Percentiles rank a stretch among this genome's conserved stretches.
Evolutionary conservation across 1,284 basidiomycete species (phyloP).

Genomic region (Macrocystidia cucumis): DNA sequence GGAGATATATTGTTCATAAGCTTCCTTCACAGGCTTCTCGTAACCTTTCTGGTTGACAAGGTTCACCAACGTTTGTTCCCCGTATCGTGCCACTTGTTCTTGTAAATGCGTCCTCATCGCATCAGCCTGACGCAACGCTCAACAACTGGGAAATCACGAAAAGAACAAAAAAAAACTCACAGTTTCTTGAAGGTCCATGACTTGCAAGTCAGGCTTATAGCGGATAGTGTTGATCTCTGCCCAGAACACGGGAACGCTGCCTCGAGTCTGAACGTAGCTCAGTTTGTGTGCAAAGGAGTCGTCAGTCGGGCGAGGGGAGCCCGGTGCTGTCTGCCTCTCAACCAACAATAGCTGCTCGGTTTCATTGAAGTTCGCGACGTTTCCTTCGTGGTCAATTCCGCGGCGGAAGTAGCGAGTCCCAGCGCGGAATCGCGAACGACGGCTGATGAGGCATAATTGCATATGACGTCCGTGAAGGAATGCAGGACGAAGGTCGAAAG

Average conservation of each 20-base stretch:
- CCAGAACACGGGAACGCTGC: slow-evolving; percentile 95
- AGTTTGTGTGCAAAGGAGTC: slow-evolving; percentile 56
- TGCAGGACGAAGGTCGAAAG: slow-evolving; percentile 81
- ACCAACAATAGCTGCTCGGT: slow-evolving; percentile 90
- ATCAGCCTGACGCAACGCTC: slow-evolving; percentile 41
- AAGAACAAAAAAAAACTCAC: slow-evolving; percentile 31
- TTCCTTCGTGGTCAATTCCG: slow-evolving; percentile 80
- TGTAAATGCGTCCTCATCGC: slow-evolving; percentile 74
- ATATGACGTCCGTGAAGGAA: slow-evolving; percentile 77
- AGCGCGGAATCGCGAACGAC: slow-evolving; percentile 89
- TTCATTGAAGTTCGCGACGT: slow-evolving; percentile 91
- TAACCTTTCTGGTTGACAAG: slow-evolving; percentile 94
- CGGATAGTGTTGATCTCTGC: slow-evolving; percentile 94
- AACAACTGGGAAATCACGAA: slow-evolving; percentile 4
- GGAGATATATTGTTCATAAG: slow-evolving; percentile 78
- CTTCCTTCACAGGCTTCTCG: slow-evolving; percentile 95
- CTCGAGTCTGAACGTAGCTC: slow-evolving; percentile 91
- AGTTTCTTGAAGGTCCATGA: slow-evolving; percentile 89
- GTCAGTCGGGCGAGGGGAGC: slow-evolving; percentile 26
- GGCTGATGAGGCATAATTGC: slow-evolving; percentile 84
- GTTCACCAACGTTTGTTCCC: slow-evolving; percentile 81
- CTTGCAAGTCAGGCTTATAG: slow-evolving; percentile 95
- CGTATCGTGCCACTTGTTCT: slow-evolving; percentile 73
- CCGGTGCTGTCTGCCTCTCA: slow-evolving; percentile 43
- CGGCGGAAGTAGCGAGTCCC: slow-evolving; percentile 97